Conservation (phyloP, 2,329 filamentous ascomycete species). For the Fusarium neocosmosporiellum region DNA sequence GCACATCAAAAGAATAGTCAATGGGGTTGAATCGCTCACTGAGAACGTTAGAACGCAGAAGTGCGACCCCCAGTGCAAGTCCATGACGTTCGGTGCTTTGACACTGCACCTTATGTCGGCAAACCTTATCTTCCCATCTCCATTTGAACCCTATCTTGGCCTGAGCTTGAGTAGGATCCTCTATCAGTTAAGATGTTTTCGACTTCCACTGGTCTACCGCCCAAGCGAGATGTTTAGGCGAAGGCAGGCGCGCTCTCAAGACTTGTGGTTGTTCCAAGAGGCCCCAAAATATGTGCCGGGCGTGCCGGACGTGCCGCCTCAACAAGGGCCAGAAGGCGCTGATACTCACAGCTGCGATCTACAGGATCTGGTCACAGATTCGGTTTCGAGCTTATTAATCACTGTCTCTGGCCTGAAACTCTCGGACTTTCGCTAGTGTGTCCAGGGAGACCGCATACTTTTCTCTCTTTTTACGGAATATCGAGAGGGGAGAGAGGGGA, state of each 20-base stretch:
- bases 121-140: not conserved
- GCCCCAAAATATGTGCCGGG: too few species aligned
- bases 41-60: rapidly evolving
- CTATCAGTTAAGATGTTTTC: too few species aligned
- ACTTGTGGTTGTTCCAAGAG: not conserved
- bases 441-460: not conserved
- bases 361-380: not conserved
- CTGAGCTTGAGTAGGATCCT: not conserved
- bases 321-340: not conserved
- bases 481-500: not conserved
- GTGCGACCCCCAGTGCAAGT: not conserved
- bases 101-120: not conserved
- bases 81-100: not conserved
- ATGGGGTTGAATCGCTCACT: not conserved
- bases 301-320: too few species aligned
- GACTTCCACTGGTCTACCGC: not conserved
- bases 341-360: not conserved
- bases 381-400: not conserved
- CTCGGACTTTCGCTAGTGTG: not conserved
- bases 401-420: not conserved
- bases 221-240: not conserved
- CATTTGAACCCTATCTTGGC: not conserved
- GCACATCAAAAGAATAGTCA: not conserved
- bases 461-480: not conserved
- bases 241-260: not conserved